Conservation (phyloP, 1,284 basidiomycete genomes). For the Taiwanofungus camphoratus region DNA sequence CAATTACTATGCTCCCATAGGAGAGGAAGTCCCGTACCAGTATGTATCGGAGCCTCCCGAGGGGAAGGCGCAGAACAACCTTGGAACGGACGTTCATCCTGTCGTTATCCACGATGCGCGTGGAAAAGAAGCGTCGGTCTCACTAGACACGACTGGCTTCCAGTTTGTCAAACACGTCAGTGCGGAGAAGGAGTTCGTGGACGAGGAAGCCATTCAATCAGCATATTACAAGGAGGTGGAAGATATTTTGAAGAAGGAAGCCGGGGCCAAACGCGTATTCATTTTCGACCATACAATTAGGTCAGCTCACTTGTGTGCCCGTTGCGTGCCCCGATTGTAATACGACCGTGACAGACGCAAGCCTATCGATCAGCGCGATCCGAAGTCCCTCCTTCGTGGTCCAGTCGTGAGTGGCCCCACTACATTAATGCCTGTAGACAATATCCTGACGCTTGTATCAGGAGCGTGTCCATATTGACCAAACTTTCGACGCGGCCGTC, state of each 20-base stretch:
- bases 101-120: slow-evolving; percentile 28
- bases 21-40: slow-evolving; percentile 22
- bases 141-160: slow-evolving; percentile 39
- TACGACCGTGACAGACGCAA: slow-evolving; percentile 13
- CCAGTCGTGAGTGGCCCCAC: slow-evolving; percentile 35
- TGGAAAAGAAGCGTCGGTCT: slow-evolving; percentile 29
- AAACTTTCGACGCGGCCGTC: slow-evolving; percentile 42
- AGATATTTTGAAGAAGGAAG: slow-evolving; percentile 35
- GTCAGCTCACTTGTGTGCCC: slow-evolving; percentile 19
- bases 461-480: slow-evolving; percentile 47
- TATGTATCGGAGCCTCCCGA: slow-evolving; percentile 23
- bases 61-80: slow-evolving; percentile 19
- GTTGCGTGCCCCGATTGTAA: not conserved
- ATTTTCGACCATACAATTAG: slow-evolving; percentile 44
- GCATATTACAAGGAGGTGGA: slow-evolving; percentile 39
- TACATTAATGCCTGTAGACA: not conserved
- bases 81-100: slow-evolving; percentile 21
- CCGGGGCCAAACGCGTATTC: slow-evolving; percentile 36
- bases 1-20: slow-evolving; percentile 27
- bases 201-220: slow-evolving; percentile 33
- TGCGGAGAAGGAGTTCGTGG: slow-evolving; percentile 36
- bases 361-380: slow-evolving; percentile 9
- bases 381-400: slow-evolving; percentile 18
- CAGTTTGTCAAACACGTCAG: slow-evolving; percentile 31
- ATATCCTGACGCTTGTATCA: too few species aligned